These are phyloP conservation scores for Asterochloris sp. DNA, from an alignment of 139 green algal species.

Conservation along the genomic window DNA sequence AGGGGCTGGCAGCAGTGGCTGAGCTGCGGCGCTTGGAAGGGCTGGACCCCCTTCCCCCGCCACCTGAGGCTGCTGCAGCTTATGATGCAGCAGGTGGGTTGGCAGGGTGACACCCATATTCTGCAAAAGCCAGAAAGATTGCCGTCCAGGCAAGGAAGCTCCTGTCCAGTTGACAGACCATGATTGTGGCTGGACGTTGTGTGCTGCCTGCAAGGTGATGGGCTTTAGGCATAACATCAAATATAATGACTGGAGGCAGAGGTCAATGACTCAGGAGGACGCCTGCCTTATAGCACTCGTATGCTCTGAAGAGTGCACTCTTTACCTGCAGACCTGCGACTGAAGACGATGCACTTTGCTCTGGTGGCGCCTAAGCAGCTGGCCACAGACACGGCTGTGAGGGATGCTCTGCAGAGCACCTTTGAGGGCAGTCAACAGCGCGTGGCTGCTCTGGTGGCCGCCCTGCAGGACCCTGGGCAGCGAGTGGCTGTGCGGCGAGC, in stretches of 20 bases:
- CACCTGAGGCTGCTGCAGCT: conserved; percentile 4
- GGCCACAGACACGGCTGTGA: conserved; percentile 8
- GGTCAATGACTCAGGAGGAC: too few species aligned
- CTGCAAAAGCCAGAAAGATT: too few species aligned
- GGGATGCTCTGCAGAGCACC: conserved; percentile 7
- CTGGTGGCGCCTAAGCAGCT: too few species aligned
- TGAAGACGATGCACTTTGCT: too few species aligned
- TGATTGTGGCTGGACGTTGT: conserved; percentile 2
- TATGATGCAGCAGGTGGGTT: neutral
- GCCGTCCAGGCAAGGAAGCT: too few species aligned
- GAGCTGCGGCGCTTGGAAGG: neutral
- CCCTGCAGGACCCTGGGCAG: neutral
- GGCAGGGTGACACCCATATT: too few species aligned
- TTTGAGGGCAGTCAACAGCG: neutral
- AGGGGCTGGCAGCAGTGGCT: neutral
- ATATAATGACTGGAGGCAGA: too few species aligned
- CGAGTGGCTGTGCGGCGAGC: neutral
- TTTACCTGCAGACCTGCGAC: too few species aligned
- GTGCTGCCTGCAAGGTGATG: neutral
- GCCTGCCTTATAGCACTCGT: too few species aligned
- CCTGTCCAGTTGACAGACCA: neutral
- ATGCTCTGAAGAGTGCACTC: too few species aligned
- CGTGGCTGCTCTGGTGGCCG: neutral
- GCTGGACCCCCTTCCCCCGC: conserved; percentile 5
- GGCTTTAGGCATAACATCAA: neutral